Evolutionary conservation across 192 early-diverging fungal species (phyloP), one percentile per base, ranked within the genome.

Genomic region (Chytriomyces sp.): DNA sequence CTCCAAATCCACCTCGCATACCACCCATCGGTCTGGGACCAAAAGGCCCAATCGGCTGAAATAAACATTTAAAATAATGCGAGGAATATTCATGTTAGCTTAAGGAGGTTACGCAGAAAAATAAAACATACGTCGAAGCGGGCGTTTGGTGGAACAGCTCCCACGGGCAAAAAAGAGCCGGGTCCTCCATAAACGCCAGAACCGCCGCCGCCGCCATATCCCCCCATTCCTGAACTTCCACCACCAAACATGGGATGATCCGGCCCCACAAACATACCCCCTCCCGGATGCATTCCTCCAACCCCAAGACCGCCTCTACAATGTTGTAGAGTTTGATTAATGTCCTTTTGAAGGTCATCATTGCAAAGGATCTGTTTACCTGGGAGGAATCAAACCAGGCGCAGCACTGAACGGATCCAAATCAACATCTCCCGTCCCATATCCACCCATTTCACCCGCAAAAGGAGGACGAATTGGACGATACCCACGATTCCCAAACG

Each of bases 191-290:
- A 77, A 45, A 80, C 67, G 7, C 89, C 91, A 67, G 78, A 83
- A 47, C 86, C 80, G 53, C 82, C 83, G 44, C 88, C 73, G 43
- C 84, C 75, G 26, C 80, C 77, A 28, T 78, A 67, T 24, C 48
- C 53, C 20, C 74, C 79, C 6, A 80, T 43, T 53, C 80, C 85
- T 23, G 83, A 82, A 13, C 86, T 87, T 9, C 85, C 81, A 44
- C 80, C 82, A n/a, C 85, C 76, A 82, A 96, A 98, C 84, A 96
- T 93, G 13, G 95, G 94, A 86, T 98, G 95, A 67, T 87, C 87
- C 8, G 95, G 95, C 13, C 94, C 95, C 9, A 96, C 92, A 82
- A 88, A 79, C 93, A 96, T 96, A 35, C 96, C 93, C 44, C 91
- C 93, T 7, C 91, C 93, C 43, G 83, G 81, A 43, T 75, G 72